phyloP scores from a whole-genome alignment of 2,329 filamentous ascomycete species.

The Paracamarosporium sp. region DNA sequence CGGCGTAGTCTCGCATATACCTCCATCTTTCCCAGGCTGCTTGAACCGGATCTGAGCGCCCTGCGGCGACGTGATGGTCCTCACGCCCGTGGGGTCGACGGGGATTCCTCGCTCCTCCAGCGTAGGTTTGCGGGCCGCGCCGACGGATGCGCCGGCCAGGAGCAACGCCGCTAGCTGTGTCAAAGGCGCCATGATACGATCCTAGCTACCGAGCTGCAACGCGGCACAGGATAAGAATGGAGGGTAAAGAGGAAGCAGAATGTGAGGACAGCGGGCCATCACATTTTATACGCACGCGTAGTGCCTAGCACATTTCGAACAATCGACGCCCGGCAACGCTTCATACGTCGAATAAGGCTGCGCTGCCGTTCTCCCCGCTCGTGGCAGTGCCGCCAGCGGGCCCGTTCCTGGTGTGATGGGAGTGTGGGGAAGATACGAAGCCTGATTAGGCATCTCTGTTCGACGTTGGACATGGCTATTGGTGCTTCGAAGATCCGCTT shows the following conservation, averaged over 20 bases:
- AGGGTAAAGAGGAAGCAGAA: background rate
- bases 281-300: background rate
- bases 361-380: background rate
- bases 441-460: slow-evolving; percentile 2
- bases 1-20: slow-evolving; percentile 51
- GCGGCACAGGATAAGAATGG: too few relatives aligned
- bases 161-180: slow-evolving; percentile 27
- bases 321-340: too few relatives aligned
- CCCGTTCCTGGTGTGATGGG: background rate
- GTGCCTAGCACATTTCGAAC: background rate
- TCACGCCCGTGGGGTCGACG: slow-evolving; percentile 38
- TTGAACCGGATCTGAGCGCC: slow-evolving; percentile 45
- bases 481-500: background rate
- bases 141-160: slow-evolving; percentile 22
- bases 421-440: background rate
- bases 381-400: background rate
- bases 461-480: background rate
- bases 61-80: slow-evolving; percentile 40
- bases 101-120: slow-evolving; percentile 37
- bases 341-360: background rate
- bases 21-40: slow-evolving; percentile 45
- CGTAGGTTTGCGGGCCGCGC: slow-evolving; percentile 30
- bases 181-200: background rate
- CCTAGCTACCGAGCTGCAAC: too few relatives aligned
- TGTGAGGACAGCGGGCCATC: background rate